Evolutionary conservation across 768 basidiomycete species (phyloP).

Genomic region (Pulveroboletus sp.): DNA sequence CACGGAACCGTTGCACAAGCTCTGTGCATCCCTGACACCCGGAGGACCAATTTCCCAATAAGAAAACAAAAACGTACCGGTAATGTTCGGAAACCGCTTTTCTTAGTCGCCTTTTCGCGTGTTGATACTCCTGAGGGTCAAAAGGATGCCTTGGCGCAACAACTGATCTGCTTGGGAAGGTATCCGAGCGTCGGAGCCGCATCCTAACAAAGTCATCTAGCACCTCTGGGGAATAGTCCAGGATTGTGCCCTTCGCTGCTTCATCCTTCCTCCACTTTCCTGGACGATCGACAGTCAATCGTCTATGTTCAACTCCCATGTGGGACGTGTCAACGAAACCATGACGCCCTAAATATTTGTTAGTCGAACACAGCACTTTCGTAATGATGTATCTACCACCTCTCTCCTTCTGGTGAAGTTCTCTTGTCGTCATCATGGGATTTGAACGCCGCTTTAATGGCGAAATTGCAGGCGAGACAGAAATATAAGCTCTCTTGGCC

Average conservation of each 20-base stretch:
- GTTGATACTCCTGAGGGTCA: conserved; percentile 75
- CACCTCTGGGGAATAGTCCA: not conserved
- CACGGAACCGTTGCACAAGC: not conserved
- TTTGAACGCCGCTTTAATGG: conserved; percentile 1
- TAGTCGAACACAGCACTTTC: not conserved
- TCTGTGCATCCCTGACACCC: not conserved
- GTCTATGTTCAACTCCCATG: not conserved
- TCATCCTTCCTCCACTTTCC: not conserved
- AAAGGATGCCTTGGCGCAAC: conserved; percentile 17
- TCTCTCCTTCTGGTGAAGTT: not conserved
- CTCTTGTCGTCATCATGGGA: not conserved
- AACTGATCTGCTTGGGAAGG: not conserved
- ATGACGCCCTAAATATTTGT: not conserved
- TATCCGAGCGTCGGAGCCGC: not conserved
- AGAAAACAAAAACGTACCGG: conserved; percentile 39
- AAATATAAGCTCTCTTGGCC: conserved; percentile 9
- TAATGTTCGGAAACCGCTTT: conserved; percentile 84
- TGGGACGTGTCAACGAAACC: not conserved
- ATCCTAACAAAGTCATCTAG: not conserved
- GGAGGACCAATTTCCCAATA: not conserved
- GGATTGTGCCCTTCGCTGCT: not conserved
- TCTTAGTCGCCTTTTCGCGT: conserved; percentile 82
- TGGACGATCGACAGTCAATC: not conserved
- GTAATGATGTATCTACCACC: conserved; percentile 2
- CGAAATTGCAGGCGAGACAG: conserved; percentile 4